Evolutionary conservation across 2,329 filamentous ascomycete species (phyloP).

Genomic region (Colletotrichum cordylinicola): DNA sequence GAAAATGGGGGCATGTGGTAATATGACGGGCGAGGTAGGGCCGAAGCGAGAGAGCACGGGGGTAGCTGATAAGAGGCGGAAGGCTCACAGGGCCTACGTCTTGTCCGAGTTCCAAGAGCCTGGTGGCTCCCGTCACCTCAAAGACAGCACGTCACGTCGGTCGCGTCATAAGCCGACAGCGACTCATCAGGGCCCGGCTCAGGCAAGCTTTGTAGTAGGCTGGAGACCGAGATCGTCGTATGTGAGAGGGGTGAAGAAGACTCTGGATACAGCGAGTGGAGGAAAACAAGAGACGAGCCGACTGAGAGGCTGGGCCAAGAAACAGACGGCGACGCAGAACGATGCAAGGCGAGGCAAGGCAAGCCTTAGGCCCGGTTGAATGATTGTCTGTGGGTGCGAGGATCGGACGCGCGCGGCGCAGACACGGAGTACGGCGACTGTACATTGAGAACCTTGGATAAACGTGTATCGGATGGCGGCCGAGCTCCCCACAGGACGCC

Average conservation of each 20-base stretch:
- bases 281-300: neutral
- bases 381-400: neutral
- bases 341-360: neutral
- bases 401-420: neutral
- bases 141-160: neutral
- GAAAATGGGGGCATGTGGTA: neutral
- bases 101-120: neutral
- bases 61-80: conserved; percentile 8
- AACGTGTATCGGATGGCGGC: conserved; percentile 6
- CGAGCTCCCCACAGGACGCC: neutral
- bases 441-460: neutral
- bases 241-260: neutral
- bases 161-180: neutral
- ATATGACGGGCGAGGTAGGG: conserved; percentile 7
- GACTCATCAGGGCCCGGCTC: neutral
- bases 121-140: neutral
- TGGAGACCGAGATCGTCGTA: neutral
- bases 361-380: neutral
- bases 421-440: neutral
- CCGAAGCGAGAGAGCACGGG: neutral
- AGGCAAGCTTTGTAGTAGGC: neutral
- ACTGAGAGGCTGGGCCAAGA: neutral
- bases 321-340: neutral
- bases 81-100: neutral
- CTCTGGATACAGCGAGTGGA: neutral